A percentile compares a stretch with the other conserved stretches of the same genome.
Evolutionary conservation across 148 eudicot species (phyloP).

Genomic region (Cornus controversa): DNA sequence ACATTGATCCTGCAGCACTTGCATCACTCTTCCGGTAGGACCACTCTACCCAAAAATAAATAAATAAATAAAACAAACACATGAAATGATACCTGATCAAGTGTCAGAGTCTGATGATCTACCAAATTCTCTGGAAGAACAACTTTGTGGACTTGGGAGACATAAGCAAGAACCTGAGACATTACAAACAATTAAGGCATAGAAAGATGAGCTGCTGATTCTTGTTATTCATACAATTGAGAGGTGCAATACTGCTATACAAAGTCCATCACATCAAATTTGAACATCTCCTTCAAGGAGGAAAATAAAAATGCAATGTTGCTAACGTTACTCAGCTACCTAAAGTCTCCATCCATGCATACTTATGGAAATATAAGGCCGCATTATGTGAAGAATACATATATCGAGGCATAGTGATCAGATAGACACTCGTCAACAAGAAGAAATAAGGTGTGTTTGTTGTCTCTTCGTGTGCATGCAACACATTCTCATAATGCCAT

Average conservation of each 20-base stretch:
- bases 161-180: slow-evolving; percentile 84
- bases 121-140: slow-evolving; percentile 77
- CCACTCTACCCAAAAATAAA: neutral
- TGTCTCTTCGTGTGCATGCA: neutral
- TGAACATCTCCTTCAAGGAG: too few relatives aligned
- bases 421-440: neutral
- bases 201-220: neutral
- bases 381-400: neutral
- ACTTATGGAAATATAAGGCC: neutral
- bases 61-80: neutral
- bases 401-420: neutral
- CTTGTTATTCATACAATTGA: neutral
- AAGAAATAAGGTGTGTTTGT: neutral
- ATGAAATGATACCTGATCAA: slow-evolving; percentile 63
- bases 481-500: neutral
- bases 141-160: slow-evolving; percentile 92
- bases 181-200: slow-evolving; percentile 5
- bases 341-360: neutral
- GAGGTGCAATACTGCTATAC: neutral
- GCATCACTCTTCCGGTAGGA: neutral
- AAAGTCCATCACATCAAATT: neutral
- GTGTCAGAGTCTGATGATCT: slow-evolving; percentile 67
- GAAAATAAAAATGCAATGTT: too few relatives aligned
- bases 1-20: neutral
- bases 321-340: neutral